Percentiles rank a stretch among this genome's conserved stretches.
phyloP scores from a whole-genome alignment of 371 early-diverging fungal species.

The Mucor racemosus region DNA sequence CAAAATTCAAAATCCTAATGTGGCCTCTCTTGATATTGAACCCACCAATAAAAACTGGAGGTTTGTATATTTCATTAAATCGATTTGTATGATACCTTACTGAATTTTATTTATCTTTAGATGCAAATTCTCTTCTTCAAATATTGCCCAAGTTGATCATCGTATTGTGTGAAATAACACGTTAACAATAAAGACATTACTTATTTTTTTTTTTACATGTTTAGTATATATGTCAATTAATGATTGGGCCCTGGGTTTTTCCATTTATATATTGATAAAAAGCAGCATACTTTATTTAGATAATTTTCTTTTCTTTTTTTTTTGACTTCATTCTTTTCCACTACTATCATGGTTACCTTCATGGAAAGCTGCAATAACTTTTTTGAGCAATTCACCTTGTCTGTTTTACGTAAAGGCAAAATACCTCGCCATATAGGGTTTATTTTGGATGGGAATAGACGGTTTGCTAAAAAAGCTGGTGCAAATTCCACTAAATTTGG shows the following conservation, averaged over 20 bases:
- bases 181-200: not conserved
- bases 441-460: slow-evolving; percentile 99
- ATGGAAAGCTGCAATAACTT: slow-evolving; percentile 4
- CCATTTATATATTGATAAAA: no score
- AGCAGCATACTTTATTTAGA: no score
- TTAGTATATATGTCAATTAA: slow-evolving; percentile 11
- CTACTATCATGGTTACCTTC: not conserved
- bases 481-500: slow-evolving; percentile 61
- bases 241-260: slow-evolving; percentile 13
- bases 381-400: slow-evolving; percentile 37
- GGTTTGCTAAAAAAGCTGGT: slow-evolving; percentile 79
- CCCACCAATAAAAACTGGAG: slow-evolving; percentile 30
- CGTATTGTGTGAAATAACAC: slow-evolving; percentile 9
- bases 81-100: not conserved
- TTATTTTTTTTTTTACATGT: not conserved
- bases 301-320: not conserved
- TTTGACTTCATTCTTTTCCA: not conserved
- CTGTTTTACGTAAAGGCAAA: slow-evolving; percentile 71
- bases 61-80: slow-evolving; percentile 3
- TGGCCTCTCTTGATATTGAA: slow-evolving; percentile 15
- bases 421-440: slow-evolving; percentile 96
- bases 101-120: slow-evolving; percentile 6
- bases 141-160: slow-evolving; percentile 16
- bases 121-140: slow-evolving; percentile 27
- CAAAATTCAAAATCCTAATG: slow-evolving; percentile 25